Base-by-base conservation (phyloP, 83 land plant genomes). In the Picea abies region DNA sequence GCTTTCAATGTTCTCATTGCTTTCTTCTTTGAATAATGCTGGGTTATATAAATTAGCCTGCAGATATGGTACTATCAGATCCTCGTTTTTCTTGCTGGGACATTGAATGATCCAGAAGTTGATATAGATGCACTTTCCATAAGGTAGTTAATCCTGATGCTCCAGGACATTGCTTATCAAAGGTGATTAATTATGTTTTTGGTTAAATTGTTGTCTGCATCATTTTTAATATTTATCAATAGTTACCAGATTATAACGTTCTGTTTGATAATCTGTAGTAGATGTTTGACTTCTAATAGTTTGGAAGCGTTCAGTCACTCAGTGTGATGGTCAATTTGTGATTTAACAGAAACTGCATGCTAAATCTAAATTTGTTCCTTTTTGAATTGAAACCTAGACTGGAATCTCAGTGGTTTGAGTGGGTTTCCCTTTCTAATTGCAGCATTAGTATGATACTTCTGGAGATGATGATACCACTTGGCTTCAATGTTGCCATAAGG, bases 1-100 rank as follows among this genome's bases (percentile, higher is more conserved):
- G n/a, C 65, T 58, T 60, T 60, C 65, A 58, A 58, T 26, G 19
- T 79, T 29, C n/a, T 61, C 23, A 61, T 12, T 61, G 15, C 22
- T 58, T 58, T 79, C 19, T 79, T 58, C 44, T 79, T 79, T 60
- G 20, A 15, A 23, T 58, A 22, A 60, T 29, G 23, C 23, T 25
- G 67, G 32, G 80, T 60, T 79, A 35, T 79, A 60, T 60, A 79
- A 7, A 79, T 52, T 73, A 73, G 78, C 78, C 78, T 79, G 67
- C 80, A 79, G 80, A 79, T 61, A 20, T 79, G 80, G 80, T 79
- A 79, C 65, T 79, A 79, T 79, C 66, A 79, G 67, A 79, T 79
- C 39, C 80, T 79, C 47, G 44, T 79, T 60, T 79, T 79, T 58
- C 80, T 79, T 17, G 80, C 80, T 29, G 80, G 80, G 44, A 79